Evolutionary conservation across 352 stramenopile species (phyloP).

Genomic region (Phytophthora agathidicida): DNA sequence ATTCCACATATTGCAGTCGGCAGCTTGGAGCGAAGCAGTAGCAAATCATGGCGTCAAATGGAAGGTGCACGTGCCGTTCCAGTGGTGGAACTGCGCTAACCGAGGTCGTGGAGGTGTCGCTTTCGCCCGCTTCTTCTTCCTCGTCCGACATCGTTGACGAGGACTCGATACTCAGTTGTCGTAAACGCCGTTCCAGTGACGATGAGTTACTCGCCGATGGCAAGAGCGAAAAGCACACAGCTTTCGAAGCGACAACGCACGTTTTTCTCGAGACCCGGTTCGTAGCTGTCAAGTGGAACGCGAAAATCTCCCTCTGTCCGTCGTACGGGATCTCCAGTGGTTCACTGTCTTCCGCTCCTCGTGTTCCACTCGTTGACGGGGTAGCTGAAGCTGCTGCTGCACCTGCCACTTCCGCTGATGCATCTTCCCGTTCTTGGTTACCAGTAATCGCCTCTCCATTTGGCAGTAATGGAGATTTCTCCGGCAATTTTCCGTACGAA

Average conservation of each 20-base stretch:
- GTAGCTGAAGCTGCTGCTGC: slow-evolving; percentile 13
- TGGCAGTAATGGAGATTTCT: slow-evolving; percentile 16
- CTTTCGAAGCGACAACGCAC: slow-evolving; percentile 62
- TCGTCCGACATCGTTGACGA: slow-evolving; percentile 24
- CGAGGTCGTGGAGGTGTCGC: slow-evolving; percentile 1
- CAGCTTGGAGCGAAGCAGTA: slow-evolving; percentile 72
- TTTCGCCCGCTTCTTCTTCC: slow-evolving; percentile 22
- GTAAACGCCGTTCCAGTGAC: slow-evolving; percentile 12
- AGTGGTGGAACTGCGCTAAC: slow-evolving; percentile 4
- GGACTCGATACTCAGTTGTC: slow-evolving; percentile 24
- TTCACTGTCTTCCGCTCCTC: slow-evolving; percentile 60
- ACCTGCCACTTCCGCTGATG: slow-evolving; percentile 13
- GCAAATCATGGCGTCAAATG: slow-evolving; percentile 84
- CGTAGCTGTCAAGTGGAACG: slow-evolving; percentile 71
- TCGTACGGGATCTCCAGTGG: slow-evolving; percentile 71
- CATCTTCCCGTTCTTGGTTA: slow-evolving; percentile 22
- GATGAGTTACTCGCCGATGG: slow-evolving; percentile 5
- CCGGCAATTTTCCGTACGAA: slow-evolving; percentile 81
- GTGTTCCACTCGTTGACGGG: slow-evolving; percentile 23
- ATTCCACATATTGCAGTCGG: slow-evolving; percentile 84
- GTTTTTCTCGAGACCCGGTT: slow-evolving; percentile 77
- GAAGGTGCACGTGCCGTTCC: slow-evolving; percentile 79
- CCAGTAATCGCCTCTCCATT: slow-evolving; percentile 2
- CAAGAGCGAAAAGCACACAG: slow-evolving; percentile 53
- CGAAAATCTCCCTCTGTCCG: slow-evolving; percentile 58